Conservation (phyloP, 2,329 filamentous ascomycete genomes). For the Aspergillus ochraceus region DNA sequence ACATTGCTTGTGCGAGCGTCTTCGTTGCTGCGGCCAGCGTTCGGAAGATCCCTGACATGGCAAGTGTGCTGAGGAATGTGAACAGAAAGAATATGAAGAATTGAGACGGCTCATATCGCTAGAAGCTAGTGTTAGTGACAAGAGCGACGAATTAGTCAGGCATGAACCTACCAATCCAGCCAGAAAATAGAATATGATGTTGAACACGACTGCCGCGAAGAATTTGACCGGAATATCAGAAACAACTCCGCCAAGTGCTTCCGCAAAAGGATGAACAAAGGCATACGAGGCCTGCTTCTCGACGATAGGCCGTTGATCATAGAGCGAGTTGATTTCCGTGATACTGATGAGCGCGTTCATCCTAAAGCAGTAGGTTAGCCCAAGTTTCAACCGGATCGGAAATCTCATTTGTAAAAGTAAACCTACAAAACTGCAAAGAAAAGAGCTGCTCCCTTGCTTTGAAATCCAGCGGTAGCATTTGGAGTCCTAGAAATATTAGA, state of each 20-base stretch:
- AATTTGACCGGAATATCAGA: slow-evolving; percentile 85
- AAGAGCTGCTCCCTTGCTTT: slow-evolving; percentile 72
- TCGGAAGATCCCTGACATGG: slow-evolving; percentile 60
- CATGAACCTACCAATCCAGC: slow-evolving; percentile 60
- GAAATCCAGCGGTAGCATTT: slow-evolving; percentile 69
- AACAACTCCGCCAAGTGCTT: slow-evolving; percentile 82
- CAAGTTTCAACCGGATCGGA: slow-evolving; percentile 45
- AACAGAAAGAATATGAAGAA: slow-evolving; percentile 68
- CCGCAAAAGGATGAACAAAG: slow-evolving; percentile 84
- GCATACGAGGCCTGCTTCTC: slow-evolving; percentile 89
- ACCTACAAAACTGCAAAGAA: slow-evolving; percentile 85
- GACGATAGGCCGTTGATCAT: slow-evolving; percentile 86
- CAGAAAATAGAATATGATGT: slow-evolving; percentile 82
- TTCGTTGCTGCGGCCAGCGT: slow-evolving; percentile 60
- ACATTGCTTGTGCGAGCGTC: slow-evolving; percentile 64
- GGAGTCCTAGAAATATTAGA: slow-evolving; percentile 66
- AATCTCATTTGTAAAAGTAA: slow-evolving; percentile 59
- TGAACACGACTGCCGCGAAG: slow-evolving; percentile 70
- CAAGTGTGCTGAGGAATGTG: slow-evolving; percentile 58
- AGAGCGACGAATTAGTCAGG: neutral
- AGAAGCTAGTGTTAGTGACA: slow-evolving; percentile 14
- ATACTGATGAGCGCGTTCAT: slow-evolving; percentile 63
- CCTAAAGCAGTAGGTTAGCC: slow-evolving; percentile 8
- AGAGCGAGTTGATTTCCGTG: slow-evolving; percentile 78
- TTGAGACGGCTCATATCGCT: slow-evolving; percentile 38